These are phyloP conservation scores for Euptelea pleiosperma DNA, from an alignment of 164 flowering plant species.

Conservation along the genomic window DNA sequence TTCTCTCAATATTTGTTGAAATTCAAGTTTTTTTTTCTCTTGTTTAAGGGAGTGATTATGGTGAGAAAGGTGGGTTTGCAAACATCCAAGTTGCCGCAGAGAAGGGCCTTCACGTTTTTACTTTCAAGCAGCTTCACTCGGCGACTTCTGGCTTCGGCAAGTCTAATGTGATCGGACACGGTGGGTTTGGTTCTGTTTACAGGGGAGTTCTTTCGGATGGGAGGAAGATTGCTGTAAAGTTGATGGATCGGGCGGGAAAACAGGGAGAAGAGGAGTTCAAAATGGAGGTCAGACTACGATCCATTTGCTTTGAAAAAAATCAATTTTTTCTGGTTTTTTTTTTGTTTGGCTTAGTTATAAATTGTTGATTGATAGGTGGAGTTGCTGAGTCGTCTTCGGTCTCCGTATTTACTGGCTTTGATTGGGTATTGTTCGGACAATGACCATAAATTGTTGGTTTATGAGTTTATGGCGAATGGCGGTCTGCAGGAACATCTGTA, in stretches of 20 bases:
- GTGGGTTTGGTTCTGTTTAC: slow-evolving; percentile 87
- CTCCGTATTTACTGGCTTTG: slow-evolving; percentile 78
- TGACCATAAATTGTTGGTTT: slow-evolving; percentile 74
- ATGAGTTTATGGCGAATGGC: slow-evolving; percentile 91
- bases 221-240: slow-evolving; percentile 78
- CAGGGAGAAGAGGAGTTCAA: slow-evolving; percentile 95
- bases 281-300: slow-evolving; percentile 58
- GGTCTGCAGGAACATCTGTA: slow-evolving; percentile 91
- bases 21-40: slow-evolving; percentile 8
- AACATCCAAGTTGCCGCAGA: slow-evolving; percentile 44
- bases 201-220: slow-evolving; percentile 82
- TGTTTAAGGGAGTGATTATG: slow-evolving; percentile 35
- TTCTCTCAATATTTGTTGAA: not conserved
- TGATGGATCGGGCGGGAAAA: slow-evolving; percentile 83
- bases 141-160: slow-evolving; percentile 90
- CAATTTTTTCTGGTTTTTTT: not conserved
- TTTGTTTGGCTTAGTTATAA: not conserved
- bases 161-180: slow-evolving; percentile 85
- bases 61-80: slow-evolving; percentile 29
- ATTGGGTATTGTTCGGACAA: slow-evolving; percentile 81
- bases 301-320: not conserved
- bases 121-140: slow-evolving; percentile 86
- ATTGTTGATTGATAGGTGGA: slow-evolving; percentile 60
- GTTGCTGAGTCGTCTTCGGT: slow-evolving; percentile 67
- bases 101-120: slow-evolving; percentile 70